Percentiles rank a stretch among this genome's conserved stretches.
These are phyloP conservation scores for Coniosporium apollinis DNA, from an alignment of 495 filamentous ascomycete genomes.

Conservation along the genomic window DNA sequence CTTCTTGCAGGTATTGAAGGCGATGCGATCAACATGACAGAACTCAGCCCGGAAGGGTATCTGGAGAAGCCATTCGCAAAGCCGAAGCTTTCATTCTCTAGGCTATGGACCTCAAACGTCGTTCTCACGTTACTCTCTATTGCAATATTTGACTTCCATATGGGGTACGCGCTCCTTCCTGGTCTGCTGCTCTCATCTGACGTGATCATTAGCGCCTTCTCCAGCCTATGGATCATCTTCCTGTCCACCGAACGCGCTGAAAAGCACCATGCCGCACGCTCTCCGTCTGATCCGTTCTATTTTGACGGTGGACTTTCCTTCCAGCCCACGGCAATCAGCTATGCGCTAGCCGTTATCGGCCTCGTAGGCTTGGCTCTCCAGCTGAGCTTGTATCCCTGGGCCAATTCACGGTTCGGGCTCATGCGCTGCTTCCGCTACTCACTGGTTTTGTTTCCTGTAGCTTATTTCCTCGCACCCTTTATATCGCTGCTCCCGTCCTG, in stretches of 20 bases:
- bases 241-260: conserved; percentile 14
- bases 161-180: conserved; percentile 8
- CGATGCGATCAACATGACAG: no score
- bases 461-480: conserved; percentile 20
- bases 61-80: conserved; percentile 13
- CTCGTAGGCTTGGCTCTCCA: conserved; percentile 17
- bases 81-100: conserved; percentile 15
- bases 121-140: conserved; percentile 14
- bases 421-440: conserved; percentile 18
- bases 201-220: conserved; percentile 11
- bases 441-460: conserved; percentile 18
- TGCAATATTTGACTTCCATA: conserved; percentile 21
- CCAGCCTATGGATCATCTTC: conserved; percentile 18
- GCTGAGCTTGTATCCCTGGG: conserved; percentile 17
- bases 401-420: conserved; percentile 16
- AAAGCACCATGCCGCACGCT: conserved; percentile 20
- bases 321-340: conserved; percentile 14
- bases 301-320: conserved; percentile 18
- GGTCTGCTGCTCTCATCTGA: neutral
- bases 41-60: no score
- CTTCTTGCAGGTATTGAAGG: no score
- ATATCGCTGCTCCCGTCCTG: conserved; percentile 17
- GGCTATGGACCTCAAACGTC: conserved; percentile 20
- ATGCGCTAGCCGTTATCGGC: conserved; percentile 19
- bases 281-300: conserved; percentile 9